Evolutionary conservation across 768 basidiomycete species (phyloP), one percentile per base, ranked within the genome.

Genomic region (Mycena maculata): DNA sequence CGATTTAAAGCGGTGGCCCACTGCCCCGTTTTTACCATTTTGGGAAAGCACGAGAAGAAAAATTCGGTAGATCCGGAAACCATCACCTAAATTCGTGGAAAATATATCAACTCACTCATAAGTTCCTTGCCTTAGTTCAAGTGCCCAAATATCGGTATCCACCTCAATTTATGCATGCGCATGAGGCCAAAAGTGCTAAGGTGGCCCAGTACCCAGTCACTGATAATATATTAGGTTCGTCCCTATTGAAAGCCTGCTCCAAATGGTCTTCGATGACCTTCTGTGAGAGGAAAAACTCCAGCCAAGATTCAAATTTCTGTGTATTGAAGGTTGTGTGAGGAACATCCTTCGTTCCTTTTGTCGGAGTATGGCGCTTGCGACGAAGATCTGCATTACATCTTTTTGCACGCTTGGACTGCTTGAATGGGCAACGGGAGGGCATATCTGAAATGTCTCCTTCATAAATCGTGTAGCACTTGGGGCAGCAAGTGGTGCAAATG

Each of bases 231-330:
- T n/a, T 16, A 1, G 55, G 36, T 27, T 7, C 18, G 20, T 8
- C 20, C 18, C 48, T 5, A 22, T 50, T 49, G 12, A 57, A 38
- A 27, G 54, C 47, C 12, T 25, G 5, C 20, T 45, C 63, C 36
- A 65, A 42, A 23, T 39, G 33, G 23, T 65, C 63, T 16, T 65
- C 63, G 30, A 65, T 65, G n/a, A 38, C 25, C 13, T 25, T 3
- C 56, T 58, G 54, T 13, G 63, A 65, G 36, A 65, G 56, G n/a
- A 65, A 58, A 22, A 56, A 65, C 31, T 57, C 27, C 1, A 65
- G 44, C 63, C 63, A 65, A 38, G 44, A 44, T 36, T 57, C 54
- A 44, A n/a, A n/a, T n/a, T n/a, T n/a, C n/a, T n/a, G n/a, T n/a
- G n/a, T n/a, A n/a, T n/a, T n/a, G n/a, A n/a, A 65, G 52, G 7